Evolutionary conservation across 2,329 filamentous ascomycete genomes (phyloP).

Genomic region (Colletotrichum neosansevieriae): DNA sequence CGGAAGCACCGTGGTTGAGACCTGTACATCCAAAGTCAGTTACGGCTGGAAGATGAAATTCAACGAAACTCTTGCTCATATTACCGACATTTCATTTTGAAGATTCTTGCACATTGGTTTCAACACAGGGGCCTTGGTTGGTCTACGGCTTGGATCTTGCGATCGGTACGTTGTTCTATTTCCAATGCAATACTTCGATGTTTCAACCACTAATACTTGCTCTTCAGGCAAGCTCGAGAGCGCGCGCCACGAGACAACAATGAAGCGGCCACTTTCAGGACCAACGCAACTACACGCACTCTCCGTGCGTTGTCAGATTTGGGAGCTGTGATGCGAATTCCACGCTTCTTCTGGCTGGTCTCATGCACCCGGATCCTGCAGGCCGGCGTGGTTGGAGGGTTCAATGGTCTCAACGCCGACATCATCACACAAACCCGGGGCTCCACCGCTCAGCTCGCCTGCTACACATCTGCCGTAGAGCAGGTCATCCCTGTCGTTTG

Average conservation of each 20-base stretch:
- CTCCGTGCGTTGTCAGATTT: slow-evolving; percentile 14
- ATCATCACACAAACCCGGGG: slow-evolving; percentile 43
- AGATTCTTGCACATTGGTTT: slow-evolving; percentile 47
- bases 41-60: too few species aligned
- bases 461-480: slow-evolving; percentile 46
- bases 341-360: slow-evolving; percentile 45
- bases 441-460: slow-evolving; percentile 45
- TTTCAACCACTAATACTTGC: neutral
- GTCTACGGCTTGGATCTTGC: slow-evolving; percentile 44
- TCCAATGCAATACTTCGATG: neutral
- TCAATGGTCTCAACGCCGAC: slow-evolving; percentile 43
- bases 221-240: slow-evolving; percentile 36
- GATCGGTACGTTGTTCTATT: slow-evolving; percentile 32
- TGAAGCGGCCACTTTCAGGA: neutral
- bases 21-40: slow-evolving; percentile 45
- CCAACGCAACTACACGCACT: neutral
- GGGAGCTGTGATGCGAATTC: slow-evolving; percentile 37
- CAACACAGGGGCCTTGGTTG: slow-evolving; percentile 44
- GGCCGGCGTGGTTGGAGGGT: slow-evolving; percentile 42
- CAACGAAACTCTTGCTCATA: too few species aligned
- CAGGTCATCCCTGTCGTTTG: slow-evolving; percentile 46
- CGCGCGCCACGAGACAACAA: neutral
- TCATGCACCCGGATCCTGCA: slow-evolving; percentile 44
- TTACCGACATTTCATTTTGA: neutral
- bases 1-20: slow-evolving; percentile 45